Evolutionary conservation across 1,139 yeast genomes (phyloP).

Genomic region (Candida albicans): DNA sequence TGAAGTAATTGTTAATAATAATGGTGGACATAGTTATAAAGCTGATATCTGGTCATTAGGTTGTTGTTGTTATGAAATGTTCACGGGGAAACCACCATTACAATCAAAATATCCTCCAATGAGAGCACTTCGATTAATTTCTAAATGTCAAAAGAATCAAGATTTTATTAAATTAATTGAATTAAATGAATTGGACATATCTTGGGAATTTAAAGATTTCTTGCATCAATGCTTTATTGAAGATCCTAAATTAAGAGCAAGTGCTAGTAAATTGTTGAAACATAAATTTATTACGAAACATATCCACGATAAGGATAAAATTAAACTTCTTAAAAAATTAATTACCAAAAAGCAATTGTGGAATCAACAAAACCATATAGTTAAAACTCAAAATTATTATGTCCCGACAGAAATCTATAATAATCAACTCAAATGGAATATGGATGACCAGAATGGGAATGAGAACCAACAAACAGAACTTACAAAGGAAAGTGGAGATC

Average conservation of each 20-base stretch:
- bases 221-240: constrained; percentile 62
- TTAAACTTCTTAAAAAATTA: constrained; percentile 29
- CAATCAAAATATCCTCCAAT: constrained; percentile 70
- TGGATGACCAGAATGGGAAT: constrained; percentile 15
- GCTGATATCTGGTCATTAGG: constrained; percentile 98
- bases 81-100: constrained; percentile 82
- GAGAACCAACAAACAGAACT: background rate
- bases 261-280: constrained; percentile 57
- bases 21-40: constrained; percentile 73
- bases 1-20: constrained; percentile 81
- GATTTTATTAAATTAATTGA: constrained; percentile 38
- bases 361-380: constrained; percentile 43
- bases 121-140: constrained; percentile 65
- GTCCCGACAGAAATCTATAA: constrained; percentile 40
- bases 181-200: constrained; percentile 24
- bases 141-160: constrained; percentile 30
- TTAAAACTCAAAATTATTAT: constrained; percentile 36
- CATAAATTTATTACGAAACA: constrained; percentile 53
- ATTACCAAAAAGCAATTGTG: constrained; percentile 41
- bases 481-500: too few species aligned
- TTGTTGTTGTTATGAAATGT: constrained; percentile 80
- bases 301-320: constrained; percentile 16
- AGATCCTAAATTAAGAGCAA: constrained; percentile 57
- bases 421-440: constrained; percentile 39
- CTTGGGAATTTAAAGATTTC: constrained; percentile 51